Base-by-base conservation (phyloP, 768 basidiomycete genomes). In the Psilocybe cyanescens region DNA sequence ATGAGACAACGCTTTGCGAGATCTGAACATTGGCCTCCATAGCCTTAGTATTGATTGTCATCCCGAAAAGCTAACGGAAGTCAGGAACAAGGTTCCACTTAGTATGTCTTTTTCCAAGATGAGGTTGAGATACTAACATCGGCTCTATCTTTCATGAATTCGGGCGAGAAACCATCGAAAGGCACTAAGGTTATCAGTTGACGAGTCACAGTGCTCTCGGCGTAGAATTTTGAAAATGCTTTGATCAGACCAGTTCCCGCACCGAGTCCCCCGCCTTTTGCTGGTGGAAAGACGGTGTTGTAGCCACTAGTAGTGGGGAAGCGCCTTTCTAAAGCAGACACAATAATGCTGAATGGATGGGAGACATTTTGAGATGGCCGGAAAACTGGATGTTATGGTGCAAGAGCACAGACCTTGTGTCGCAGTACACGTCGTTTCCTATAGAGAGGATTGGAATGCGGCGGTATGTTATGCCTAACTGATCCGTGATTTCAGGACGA, bases 361-460 rank as follows among this genome's bases (percentile, higher is more conserved):
- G 41, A 8, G 17, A n/a, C 41, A 51, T n/a, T 30, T 44, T 14
- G 41, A 44, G 14, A 2, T 24, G 11, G 41, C 14, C 41, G 14
- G 11, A 11, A 35, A 11, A 16, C 7, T 44, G 14, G n/a, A 44
- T 5, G 11, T 24, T 24, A 14, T 44, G 41, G n/a, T 11, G 41
- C 11, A 8, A 14, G 8, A 31, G 4, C 24, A 52, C 66, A 52
- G 57, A 74, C 79, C 75, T 79, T 8, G 83, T 86, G 69, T 87
- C 86, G 67, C 83, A 85, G 70, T 86, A 87, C 1, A 87, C 75
- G 65, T 87, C 85, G 64, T 82, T 83, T 9, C 86, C 86, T 45
- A 88, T 83, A 5, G 86, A 83, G 5, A 86, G 77, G 19, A 88
- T 75, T 7, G 86, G 86, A 19, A 89, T 84, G 11, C 83, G 80